These are phyloP conservation scores for Neurospora sp. DNA, from an alignment of 495 filamentous ascomycete genomes.

Conservation along the genomic window DNA sequence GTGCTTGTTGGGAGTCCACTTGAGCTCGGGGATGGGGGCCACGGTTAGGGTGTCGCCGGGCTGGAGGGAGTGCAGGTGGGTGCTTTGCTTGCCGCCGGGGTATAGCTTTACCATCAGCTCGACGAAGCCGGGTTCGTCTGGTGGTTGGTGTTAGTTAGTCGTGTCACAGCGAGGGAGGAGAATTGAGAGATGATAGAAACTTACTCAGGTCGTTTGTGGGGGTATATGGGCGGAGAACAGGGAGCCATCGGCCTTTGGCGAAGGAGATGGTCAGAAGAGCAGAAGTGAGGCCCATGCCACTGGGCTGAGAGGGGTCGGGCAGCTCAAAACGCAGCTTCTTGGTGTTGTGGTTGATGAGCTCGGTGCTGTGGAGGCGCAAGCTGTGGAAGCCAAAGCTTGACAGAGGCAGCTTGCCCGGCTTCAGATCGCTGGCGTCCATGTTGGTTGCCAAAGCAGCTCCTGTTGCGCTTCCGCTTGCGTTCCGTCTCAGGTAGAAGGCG, in stretches of 20 bases:
- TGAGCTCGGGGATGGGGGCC: constrained; percentile 37
- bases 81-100: constrained; percentile 50
- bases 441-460: background rate
- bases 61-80: constrained; percentile 48
- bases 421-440: background rate
- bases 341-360: constrained; percentile 54
- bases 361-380: constrained; percentile 37
- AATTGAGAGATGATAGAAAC: background rate
- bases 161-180: background rate
- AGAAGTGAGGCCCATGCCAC: constrained; percentile 45
- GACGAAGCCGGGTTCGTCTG: constrained; percentile 44
- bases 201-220: constrained; percentile 46
- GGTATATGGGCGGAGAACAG: constrained; percentile 49
- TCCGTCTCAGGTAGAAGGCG: constrained; percentile 13
- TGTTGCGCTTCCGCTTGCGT: background rate
- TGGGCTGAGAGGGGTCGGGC: constrained; percentile 35
- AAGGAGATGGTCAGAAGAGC: constrained; percentile 45
- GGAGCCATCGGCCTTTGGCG: constrained; percentile 41
- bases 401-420: constrained; percentile 16
- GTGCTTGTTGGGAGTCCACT: constrained; percentile 47
- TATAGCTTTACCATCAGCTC: constrained; percentile 57
- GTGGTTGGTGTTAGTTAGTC: background rate
- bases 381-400: constrained; percentile 25
- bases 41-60: constrained; percentile 51
- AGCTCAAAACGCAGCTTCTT: constrained; percentile 54